Percentiles rank a stretch among this genome's conserved stretches.
Evolutionary conservation across 2,329 filamentous ascomycete genomes (phyloP).

Genomic region (Diplodia sapinea): DNA sequence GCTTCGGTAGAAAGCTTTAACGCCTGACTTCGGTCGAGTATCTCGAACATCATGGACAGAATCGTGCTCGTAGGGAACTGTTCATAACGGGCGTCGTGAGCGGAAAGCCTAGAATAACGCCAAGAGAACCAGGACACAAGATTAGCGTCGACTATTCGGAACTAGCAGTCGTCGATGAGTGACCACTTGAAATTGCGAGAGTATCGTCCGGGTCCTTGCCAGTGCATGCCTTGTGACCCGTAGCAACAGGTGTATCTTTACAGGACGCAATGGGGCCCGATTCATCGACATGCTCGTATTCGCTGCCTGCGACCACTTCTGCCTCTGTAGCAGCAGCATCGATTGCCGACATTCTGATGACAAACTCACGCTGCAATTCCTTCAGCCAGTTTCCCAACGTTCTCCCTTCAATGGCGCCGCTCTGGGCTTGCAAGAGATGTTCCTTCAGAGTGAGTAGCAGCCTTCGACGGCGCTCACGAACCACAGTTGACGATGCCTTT

Average conservation of each 20-base stretch:
- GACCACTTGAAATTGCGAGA: slow-evolving; percentile 1
- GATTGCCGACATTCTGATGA: slow-evolving; percentile 70
- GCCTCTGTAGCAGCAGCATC: slow-evolving; percentile 52
- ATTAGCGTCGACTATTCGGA: not conserved
- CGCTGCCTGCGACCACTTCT: slow-evolving; percentile 26
- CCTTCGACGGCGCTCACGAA: slow-evolving; percentile 69
- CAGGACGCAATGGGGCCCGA: too few species aligned
- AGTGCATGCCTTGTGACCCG: not conserved
- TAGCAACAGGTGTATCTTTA: not conserved
- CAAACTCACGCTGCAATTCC: slow-evolving; percentile 76
- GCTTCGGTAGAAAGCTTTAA: not conserved
- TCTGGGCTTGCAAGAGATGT: slow-evolving; percentile 70
- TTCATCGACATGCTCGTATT: not conserved
- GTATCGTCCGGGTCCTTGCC: not conserved
- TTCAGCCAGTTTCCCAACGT: slow-evolving; percentile 68
- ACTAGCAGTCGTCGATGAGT: not conserved
- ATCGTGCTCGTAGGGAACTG: not conserved
- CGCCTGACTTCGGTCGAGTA: not conserved
- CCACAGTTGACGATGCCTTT: slow-evolving; percentile 63
- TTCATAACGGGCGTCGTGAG: not conserved
- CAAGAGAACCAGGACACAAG: not conserved
- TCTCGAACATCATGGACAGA: not conserved
- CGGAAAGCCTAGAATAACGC: not conserved
- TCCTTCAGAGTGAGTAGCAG: slow-evolving; percentile 75
- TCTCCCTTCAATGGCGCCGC: slow-evolving; percentile 68